Base-by-base conservation (phyloP, 2,329 filamentous ascomycete genomes). In the Monosporascus sp. region DNA sequence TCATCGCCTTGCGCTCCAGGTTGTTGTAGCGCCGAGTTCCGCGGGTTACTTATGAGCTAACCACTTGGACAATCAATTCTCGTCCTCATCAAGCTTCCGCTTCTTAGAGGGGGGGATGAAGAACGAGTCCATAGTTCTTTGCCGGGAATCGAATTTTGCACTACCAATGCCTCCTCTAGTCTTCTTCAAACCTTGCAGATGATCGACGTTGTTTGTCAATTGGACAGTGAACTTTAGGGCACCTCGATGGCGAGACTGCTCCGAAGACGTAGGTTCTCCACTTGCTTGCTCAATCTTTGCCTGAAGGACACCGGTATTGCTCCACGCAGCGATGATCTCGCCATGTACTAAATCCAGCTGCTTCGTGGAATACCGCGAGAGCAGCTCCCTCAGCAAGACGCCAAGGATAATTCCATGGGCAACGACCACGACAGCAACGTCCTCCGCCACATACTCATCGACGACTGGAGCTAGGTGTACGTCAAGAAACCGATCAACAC, bases 91-190 rank as follows among this genome's bases (percentile, higher is more conserved):
- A 19, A 69, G 59, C 60, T 74, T 81, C 34, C 72, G 72, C 65
- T 80, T 81, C 64, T 85, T 85, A 0, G 69, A 58, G 6, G 67
- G 52, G 5, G 71, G 64, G 2, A 53, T 57, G 70, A 96, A 92
- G 73, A 94, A 96, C 0, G 81, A 80, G 46, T 90, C 84, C 61
- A 97, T 81, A 19, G 81, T 90, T 64, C 81, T 85, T 69, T 96
- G 92, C 47, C 79, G 84, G 11, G 82, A 78, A 67, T 97, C 91
- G 66, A 90, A 86, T 52, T 80, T 79, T 40, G 88, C 80, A 62
- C 87, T 94, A 52, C 91, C 91, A 53, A 96, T 88, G 3, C 91
- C 91, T 31, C 90, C 90, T 24, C 87, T 77, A 8, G 90, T 93
- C 69, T 90, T 88, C 68, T 86, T 92, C 54, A 96, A 74, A 27